A percentile compares a stretch with the other conserved stretches of the same genome.
These are phyloP conservation scores for Jacaranda copaia DNA, from an alignment of 257 asterid genomes.

Conservation along the genomic window DNA sequence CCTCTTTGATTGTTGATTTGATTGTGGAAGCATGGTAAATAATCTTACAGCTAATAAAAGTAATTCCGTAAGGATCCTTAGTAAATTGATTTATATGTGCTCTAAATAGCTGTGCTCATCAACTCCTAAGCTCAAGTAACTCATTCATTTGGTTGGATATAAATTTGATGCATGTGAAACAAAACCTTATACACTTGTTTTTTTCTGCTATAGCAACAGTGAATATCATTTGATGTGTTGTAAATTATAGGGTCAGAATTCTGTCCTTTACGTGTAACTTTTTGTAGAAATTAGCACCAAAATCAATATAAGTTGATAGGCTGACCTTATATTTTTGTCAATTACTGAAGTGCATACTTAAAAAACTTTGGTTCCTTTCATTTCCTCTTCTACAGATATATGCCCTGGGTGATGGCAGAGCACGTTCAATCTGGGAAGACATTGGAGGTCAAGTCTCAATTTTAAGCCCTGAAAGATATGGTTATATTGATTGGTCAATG, in stretches of 20 bases:
- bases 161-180: constrained; percentile 21
- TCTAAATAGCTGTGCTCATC: constrained; percentile 24
- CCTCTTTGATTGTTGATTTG: too few species aligned
- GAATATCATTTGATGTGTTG: constrained; percentile 24
- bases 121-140: constrained; percentile 32
- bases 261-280: constrained; percentile 2
- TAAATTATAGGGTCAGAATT: constrained; percentile 22
- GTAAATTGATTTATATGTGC: constrained; percentile 16
- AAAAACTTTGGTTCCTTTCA: constrained; percentile 21
- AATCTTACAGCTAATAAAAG: not conserved
- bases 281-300: constrained; percentile 29
- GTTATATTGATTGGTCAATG: constrained; percentile 91
- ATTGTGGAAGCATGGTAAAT: too few species aligned
- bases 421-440: constrained; percentile 77
- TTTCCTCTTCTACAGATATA: constrained; percentile 62
- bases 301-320: constrained; percentile 24
- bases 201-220: constrained; percentile 28
- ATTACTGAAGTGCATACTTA: constrained; percentile 12
- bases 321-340: constrained; percentile 18
- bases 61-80: not conserved
- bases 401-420: constrained; percentile 76
- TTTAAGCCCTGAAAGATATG: constrained; percentile 79
- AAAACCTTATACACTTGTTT: not conserved
- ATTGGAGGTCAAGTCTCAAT: constrained; percentile 77
- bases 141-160: constrained; percentile 26